These are phyloP conservation scores for Melaleuca quinquenervia DNA, from an alignment of 345 rosid species.

Conservation along the genomic window DNA sequence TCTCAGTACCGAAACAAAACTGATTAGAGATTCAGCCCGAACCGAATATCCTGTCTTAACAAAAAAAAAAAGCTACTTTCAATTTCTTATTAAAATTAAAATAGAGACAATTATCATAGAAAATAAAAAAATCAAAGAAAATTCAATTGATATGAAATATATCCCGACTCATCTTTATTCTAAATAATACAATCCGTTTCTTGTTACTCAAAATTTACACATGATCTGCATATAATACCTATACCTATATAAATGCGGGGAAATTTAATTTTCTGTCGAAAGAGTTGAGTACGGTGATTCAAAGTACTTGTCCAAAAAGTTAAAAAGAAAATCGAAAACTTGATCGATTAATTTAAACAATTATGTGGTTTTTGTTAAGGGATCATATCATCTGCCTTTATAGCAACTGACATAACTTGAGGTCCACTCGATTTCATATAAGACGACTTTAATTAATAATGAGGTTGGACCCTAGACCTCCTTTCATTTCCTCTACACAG, in stretches of 20 bases:
- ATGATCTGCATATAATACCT: accelerated
- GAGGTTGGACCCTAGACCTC: no score
- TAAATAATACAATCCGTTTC: accelerated
- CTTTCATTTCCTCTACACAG: no score
- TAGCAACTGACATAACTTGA: no score
- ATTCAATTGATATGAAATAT: accelerated
- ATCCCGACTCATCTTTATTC: accelerated
- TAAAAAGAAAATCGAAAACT: no score
- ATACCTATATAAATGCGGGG: neutral
- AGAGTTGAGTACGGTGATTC: no score
- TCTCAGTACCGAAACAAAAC: no score
- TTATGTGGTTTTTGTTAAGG: no score
- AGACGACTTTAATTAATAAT: no score
- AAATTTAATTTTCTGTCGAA: neutral
- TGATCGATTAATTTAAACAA: no score
- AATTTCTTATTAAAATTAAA: neutral
- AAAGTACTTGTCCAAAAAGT: no score
- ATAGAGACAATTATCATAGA: neutral
- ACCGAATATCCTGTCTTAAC: neutral
- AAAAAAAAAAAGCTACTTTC: neutral
- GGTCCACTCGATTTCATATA: no score
- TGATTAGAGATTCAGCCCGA: neutral
- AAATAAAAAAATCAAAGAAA: neutral
- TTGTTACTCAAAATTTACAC: accelerated
- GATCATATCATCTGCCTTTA: no score